Evolutionary conservation across 768 basidiomycete genomes (phyloP).

Genomic region (Trametes cinnabarina): DNA sequence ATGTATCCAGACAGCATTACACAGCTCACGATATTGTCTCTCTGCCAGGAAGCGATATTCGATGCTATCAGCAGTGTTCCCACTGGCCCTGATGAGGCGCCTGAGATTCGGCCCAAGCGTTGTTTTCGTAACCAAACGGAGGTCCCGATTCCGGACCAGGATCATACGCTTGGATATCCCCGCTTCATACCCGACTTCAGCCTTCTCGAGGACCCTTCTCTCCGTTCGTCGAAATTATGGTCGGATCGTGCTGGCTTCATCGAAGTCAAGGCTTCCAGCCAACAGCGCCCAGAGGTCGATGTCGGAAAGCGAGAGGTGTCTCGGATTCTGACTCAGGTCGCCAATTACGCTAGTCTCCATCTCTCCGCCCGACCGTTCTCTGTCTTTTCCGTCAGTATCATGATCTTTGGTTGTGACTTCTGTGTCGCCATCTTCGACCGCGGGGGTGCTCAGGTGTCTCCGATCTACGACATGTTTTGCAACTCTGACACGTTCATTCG

Average conservation of each 20-base stretch:
- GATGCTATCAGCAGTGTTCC: neutral
- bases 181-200: neutral
- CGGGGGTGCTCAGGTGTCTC: slow-evolving; percentile 29
- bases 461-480: slow-evolving; percentile 24
- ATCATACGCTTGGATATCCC: neutral
- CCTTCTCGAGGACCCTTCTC: neutral
- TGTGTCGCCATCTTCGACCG: slow-evolving; percentile 34
- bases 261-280: neutral
- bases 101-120: neutral
- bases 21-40: neutral
- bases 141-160: neutral
- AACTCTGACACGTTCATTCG: slow-evolving; percentile 27
- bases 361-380: slow-evolving; percentile 31
- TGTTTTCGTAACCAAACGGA: neutral
- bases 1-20: neutral
- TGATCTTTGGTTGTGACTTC: slow-evolving; percentile 32
- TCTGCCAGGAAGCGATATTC: neutral
- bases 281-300: neutral
- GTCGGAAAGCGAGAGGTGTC: neutral
- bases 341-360: slow-evolving; percentile 29
- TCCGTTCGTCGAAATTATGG: neutral
- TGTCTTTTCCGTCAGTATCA: slow-evolving; percentile 29
- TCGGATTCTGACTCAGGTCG: slow-evolving; percentile 7
- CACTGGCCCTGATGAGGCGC: too few species aligned
- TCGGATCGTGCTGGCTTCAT: neutral